Conservation (phyloP, 176 grass and related monocot genomes). For the Poa pratensis region DNA sequence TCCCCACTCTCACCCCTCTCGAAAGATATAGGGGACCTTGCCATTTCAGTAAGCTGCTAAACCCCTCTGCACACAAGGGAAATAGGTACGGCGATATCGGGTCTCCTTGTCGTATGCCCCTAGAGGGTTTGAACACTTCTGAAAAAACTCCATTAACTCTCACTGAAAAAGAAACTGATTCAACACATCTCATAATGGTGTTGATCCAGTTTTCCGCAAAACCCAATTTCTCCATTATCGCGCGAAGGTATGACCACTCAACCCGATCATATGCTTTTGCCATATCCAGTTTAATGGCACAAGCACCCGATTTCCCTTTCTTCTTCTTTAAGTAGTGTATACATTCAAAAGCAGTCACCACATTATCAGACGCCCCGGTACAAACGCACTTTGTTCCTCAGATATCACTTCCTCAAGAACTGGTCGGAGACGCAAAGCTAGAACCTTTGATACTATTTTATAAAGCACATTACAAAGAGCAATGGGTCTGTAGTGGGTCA, state of each 20-base stretch:
- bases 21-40: not conserved
- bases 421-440: not conserved
- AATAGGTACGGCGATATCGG: not conserved
- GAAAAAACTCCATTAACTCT: not conserved
- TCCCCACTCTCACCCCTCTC: not conserved
- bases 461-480: not conserved
- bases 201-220: not conserved
- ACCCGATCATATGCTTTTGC: not conserved
- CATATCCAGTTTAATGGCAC: not conserved
- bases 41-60: not conserved
- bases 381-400: not conserved
- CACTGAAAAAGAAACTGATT: not conserved
- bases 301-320: not conserved
- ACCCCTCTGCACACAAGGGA: not conserved
- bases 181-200: not conserved
- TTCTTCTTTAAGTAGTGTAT: not conserved
- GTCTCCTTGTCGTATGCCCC: not conserved
- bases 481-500: too few species aligned
- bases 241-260: not conserved
- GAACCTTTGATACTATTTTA: not conserved
- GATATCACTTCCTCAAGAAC: not conserved
- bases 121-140: not conserved
- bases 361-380: not conserved
- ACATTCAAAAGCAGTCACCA: not conserved
- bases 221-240: not conserved